phyloP scores from a whole-genome alignment of 495 filamentous ascomycete species.

The Cercophora sp. region DNA sequence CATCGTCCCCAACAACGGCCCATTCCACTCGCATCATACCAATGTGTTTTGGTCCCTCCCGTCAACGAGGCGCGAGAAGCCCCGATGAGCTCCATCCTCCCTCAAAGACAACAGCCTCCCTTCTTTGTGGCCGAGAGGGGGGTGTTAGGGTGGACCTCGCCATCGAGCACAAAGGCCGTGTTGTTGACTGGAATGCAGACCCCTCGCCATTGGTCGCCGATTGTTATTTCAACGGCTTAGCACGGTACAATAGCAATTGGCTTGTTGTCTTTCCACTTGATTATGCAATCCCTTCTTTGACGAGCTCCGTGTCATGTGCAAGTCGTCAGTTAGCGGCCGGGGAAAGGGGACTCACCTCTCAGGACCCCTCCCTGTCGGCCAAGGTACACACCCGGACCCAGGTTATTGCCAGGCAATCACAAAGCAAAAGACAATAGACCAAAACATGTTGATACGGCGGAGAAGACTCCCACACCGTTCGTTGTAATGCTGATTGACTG shows the following conservation, averaged over 20 bases:
- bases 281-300: not conserved
- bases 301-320: constrained; percentile 2
- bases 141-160: not conserved
- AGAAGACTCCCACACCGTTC: too few species aligned
- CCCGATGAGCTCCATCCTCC: not conserved
- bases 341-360: too few species aligned
- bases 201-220: not conserved
- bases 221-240: constrained; percentile 1
- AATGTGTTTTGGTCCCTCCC: not conserved
- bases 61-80: not conserved
- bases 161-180: constrained; percentile 1
- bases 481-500: too few species aligned
- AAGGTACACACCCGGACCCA: too few species aligned
- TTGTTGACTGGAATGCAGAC: constrained; percentile 7
- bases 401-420: too few species aligned
- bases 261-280: not conserved
- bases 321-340: too few species aligned
- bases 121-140: not conserved
- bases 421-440: too few species aligned
- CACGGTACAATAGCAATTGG: constrained; percentile 7
- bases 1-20: constrained; percentile 13
- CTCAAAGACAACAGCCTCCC: not conserved
- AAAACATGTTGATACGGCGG: too few species aligned
- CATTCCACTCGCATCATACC: constrained; percentile 21
- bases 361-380: too few species aligned